These are phyloP conservation scores for Protomyces pachydermus DNA, from an alignment of 1,139 yeast genomes.

Conservation along the genomic window DNA sequence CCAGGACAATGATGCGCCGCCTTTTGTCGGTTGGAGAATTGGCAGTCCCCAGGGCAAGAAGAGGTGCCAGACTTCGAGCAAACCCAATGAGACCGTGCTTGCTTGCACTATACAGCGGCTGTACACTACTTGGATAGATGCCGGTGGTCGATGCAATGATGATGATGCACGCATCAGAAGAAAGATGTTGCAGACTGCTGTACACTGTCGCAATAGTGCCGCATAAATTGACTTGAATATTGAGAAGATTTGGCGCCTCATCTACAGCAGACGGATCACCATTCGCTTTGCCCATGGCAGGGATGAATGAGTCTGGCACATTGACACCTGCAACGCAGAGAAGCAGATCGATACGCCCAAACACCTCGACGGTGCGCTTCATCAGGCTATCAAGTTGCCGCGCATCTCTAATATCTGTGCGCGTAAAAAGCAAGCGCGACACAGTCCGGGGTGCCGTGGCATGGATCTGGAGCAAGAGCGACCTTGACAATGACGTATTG, in stretches of 20 bases:
- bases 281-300: not conserved
- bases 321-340: conserved; percentile 25
- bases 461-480: conserved; percentile 17
- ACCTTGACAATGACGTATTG: conserved; percentile 18
- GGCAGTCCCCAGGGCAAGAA: not conserved
- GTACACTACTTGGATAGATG: conserved; percentile 22
- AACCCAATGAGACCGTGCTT: conserved; percentile 22
- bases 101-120: conserved; percentile 20
- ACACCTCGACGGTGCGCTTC: conserved; percentile 12
- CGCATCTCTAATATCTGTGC: conserved; percentile 19
- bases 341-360: conserved; percentile 10
- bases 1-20: conserved; percentile 19
- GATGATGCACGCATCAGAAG: conserved; percentile 1
- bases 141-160: conserved; percentile 17
- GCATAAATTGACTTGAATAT: conserved; percentile 6
- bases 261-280: not conserved
- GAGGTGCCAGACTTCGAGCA: conserved; percentile 11
- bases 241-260: conserved; percentile 14
- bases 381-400: not conserved
- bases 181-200: not conserved
- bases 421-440: conserved; percentile 19
- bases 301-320: conserved; percentile 18
- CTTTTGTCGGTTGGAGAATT: not conserved
- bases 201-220: conserved; percentile 22
- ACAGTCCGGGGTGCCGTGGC: conserved; percentile 19